Evolutionary conservation across 805 yeast species (phyloP).

Genomic region (Starmerella bombicola): DNA sequence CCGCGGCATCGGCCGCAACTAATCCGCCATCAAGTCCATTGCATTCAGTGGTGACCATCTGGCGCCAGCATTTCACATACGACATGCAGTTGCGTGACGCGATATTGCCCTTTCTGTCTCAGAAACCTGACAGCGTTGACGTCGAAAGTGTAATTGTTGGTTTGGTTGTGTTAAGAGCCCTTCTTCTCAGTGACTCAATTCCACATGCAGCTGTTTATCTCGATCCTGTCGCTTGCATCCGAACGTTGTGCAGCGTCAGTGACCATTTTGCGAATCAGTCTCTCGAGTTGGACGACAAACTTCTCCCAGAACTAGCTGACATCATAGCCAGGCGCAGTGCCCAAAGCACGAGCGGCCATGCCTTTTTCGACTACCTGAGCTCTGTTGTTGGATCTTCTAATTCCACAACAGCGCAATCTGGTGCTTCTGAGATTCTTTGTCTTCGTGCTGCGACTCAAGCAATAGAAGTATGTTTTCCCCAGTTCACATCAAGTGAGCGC

Average conservation of each 20-base stretch:
- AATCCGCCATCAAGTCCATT: background rate
- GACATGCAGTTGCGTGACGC: constrained; percentile 14
- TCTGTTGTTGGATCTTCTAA: background rate
- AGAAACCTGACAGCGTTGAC: background rate
- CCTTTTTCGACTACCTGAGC: constrained; percentile 4
- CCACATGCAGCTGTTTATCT: constrained; percentile 12
- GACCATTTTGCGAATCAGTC: background rate
- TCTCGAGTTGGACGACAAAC: constrained; percentile 11
- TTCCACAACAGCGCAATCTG: background rate
- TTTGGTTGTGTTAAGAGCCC: constrained; percentile 9
- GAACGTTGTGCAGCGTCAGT: constrained; percentile 12
- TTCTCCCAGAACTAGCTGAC: constrained; percentile 5
- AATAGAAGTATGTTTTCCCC: background rate
- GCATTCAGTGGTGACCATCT: constrained; percentile 4
- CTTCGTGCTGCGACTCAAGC: background rate
- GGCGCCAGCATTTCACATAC: constrained; percentile 7
- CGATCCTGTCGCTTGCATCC: constrained; percentile 16
- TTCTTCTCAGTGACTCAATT: background rate
- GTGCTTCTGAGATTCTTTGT: background rate
- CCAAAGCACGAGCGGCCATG: background rate
- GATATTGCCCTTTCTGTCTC: constrained; percentile 7
- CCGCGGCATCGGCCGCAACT: constrained; percentile 3
- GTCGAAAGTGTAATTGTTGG: background rate
- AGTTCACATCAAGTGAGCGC: constrained; percentile 1
- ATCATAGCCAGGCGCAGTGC: background rate